Evolutionary conservation across 129 eudicot genomes (phyloP).

Genomic region (Flaveria sonorensis): DNA sequence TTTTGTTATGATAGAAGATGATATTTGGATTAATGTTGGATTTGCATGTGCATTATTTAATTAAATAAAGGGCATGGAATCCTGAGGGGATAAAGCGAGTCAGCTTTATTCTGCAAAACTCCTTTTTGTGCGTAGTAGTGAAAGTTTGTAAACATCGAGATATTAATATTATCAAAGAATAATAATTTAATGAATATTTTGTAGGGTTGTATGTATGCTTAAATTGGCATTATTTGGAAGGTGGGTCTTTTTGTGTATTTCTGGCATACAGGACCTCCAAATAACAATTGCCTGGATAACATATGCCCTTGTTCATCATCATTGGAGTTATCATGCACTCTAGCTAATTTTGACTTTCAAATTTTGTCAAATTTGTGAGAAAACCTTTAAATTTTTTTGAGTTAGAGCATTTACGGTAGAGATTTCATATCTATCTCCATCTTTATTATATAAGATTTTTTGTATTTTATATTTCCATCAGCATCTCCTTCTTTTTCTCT

Average conservation of each 20-base stretch:
- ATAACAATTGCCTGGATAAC: conserved; percentile 31
- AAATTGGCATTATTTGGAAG: conserved; percentile 36
- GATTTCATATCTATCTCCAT: no score
- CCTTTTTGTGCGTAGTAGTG: conserved; percentile 37
- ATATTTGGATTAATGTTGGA: background rate
- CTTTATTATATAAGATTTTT: no score
- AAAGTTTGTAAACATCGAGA: conserved; percentile 34
- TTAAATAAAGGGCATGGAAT: conserved; percentile 28
- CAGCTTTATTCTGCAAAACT: conserved; percentile 46
- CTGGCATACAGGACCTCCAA: conserved; percentile 31
- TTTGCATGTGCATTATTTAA: conserved; percentile 32
- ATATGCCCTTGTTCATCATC: conserved; percentile 15
- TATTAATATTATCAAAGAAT: conserved; percentile 16
- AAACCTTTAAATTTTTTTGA: no score
- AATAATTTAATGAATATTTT: conserved; percentile 24
- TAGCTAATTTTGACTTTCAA: no score
- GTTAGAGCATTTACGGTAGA: no score
- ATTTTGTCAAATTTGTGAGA: no score
- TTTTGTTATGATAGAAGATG: no score
- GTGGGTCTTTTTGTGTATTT: conserved; percentile 24
- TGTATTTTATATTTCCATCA: no score
- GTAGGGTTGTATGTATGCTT: conserved; percentile 28
- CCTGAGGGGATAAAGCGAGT: conserved; percentile 42
- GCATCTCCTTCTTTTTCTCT: no score
- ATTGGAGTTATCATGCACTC: no score